phyloP scores from a whole-genome alignment of 805 yeast species.

The Vanderwaltozyma yarrowii region DNA sequence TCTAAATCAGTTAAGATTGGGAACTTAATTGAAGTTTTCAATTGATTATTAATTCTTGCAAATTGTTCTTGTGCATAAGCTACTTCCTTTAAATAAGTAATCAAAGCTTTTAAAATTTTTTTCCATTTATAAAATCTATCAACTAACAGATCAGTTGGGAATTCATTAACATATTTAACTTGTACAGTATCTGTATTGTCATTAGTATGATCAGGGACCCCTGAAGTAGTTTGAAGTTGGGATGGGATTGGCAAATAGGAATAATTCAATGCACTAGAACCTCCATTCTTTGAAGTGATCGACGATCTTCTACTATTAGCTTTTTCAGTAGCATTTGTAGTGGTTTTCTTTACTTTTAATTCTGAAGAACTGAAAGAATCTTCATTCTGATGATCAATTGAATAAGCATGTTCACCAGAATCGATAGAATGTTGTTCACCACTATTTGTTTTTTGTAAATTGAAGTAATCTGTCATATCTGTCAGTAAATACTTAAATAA shows the following conservation, averaged over 20 bases:
- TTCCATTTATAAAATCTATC: constrained; percentile 74
- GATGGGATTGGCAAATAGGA: not conserved
- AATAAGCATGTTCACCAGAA: not conserved
- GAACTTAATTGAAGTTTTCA: constrained; percentile 53
- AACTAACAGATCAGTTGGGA: constrained; percentile 76
- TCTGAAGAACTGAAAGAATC: no score
- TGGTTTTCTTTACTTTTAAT: no score
- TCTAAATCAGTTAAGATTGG: constrained; percentile 27
- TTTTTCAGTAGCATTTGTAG: no score
- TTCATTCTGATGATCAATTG: no score
- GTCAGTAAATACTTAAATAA: no score
- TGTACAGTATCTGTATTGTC: not conserved
- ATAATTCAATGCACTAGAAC: not conserved
- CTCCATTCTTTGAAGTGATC: not conserved
- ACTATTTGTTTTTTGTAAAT: not conserved
- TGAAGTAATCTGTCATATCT: not conserved
- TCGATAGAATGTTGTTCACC: not conserved
- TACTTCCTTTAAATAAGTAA: constrained; percentile 59
- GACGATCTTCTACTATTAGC: no score
- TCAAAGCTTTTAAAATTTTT: constrained; percentile 55
- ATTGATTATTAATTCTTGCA: constrained; percentile 49
- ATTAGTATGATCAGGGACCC: not conserved
- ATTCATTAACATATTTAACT: constrained; percentile 19
- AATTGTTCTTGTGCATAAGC: constrained; percentile 74
- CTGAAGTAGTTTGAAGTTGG: no score